Evolutionary conservation across 2,329 filamentous ascomycete genomes (phyloP), one percentile per base, ranked within the genome.

Genomic region (Sporothrix euskadiensis): DNA sequence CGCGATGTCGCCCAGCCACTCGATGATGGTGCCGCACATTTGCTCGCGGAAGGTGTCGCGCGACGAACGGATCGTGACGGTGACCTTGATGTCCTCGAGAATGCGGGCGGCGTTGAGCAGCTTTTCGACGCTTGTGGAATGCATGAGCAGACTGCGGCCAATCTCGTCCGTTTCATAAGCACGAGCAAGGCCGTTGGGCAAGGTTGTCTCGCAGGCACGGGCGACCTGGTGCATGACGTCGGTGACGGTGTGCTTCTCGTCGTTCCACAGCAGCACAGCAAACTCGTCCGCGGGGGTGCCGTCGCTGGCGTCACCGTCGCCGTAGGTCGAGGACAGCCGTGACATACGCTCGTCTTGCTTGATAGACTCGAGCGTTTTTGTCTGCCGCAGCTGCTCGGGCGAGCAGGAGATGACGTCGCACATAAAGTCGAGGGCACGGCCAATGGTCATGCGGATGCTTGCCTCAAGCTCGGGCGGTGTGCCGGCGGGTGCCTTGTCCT

Each of bases 391-490:
- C 82, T 99, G 95, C 83, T 99, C 97, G 0, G 97, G 97, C 1
- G 95, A 97, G 83, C 97, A 99, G 2, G 96, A 98, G 76, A 98
- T 94, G 75, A 99, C 94, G 83, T 99, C 96, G 83, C 95, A 98
- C 76, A 99, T 91, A 80, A 97, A 99, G 83, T 99, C 96, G 75
- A 98, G 88, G 12, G 90, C 91, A 74, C 93, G 88, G 1, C 92
- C 89, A 76, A 99, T 91, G 0, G 96, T 98, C 87, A 93, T 93
- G 72, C 91, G 89, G 75, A 98, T 94, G 78, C 90, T 92, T 73
- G 90, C 85, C 44, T 92, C 84, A 71, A 98, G 86, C 57, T 97
- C 93, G 44, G 89, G 86, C 0, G 96, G 93, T 68, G 98, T 83
- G 5, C 82, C 85, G 65, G 86, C 84, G 61, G 86, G 84, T 72